A percentile compares a stretch with the other conserved stretches of the same genome.
phyloP scores from a whole-genome alignment of 495 filamentous ascomycete genomes.

The Penicillium herquei region DNA sequence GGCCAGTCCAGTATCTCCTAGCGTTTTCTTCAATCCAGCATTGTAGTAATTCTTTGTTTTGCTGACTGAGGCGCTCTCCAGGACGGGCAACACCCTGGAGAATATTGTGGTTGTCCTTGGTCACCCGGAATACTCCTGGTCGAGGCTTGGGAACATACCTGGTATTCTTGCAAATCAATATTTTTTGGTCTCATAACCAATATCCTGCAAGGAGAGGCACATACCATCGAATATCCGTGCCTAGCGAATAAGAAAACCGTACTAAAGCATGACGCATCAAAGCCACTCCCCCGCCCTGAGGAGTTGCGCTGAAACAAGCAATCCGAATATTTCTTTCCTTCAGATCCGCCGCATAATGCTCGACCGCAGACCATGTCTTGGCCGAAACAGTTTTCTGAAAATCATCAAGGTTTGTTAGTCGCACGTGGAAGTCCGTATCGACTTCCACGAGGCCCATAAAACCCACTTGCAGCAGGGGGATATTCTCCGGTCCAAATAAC shows the following conservation, averaged over 20 bases:
- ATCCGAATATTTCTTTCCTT: slow-evolving; percentile 65
- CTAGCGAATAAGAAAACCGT: slow-evolving; percentile 65
- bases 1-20: slow-evolving; percentile 69
- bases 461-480: slow-evolving; percentile 73
- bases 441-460: slow-evolving; percentile 73
- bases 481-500: slow-evolving; percentile 72
- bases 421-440: slow-evolving; percentile 63
- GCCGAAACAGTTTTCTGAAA: slow-evolving; percentile 61
- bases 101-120: slow-evolving; percentile 91
- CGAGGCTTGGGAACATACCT: slow-evolving; percentile 81
- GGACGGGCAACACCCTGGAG: slow-evolving; percentile 76
- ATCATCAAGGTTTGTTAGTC: slow-evolving; percentile 59
- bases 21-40: slow-evolving; percentile 81
- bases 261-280: slow-evolving; percentile 86
- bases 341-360: slow-evolving; percentile 66
- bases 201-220: slow-evolving; percentile 12
- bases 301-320: slow-evolving; percentile 84
- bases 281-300: slow-evolving; percentile 84
- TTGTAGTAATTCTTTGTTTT: slow-evolving; percentile 58
- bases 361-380: slow-evolving; percentile 66
- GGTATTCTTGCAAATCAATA: neutral
- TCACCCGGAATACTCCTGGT: slow-evolving; percentile 81
- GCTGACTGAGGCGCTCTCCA: slow-evolving; percentile 56
- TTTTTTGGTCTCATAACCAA: neutral
- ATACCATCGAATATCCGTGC: slow-evolving; percentile 75